These are phyloP conservation scores for Hypoxylon fragiforme DNA, from an alignment of 495 filamentous ascomycete species.

Conservation along the genomic window DNA sequence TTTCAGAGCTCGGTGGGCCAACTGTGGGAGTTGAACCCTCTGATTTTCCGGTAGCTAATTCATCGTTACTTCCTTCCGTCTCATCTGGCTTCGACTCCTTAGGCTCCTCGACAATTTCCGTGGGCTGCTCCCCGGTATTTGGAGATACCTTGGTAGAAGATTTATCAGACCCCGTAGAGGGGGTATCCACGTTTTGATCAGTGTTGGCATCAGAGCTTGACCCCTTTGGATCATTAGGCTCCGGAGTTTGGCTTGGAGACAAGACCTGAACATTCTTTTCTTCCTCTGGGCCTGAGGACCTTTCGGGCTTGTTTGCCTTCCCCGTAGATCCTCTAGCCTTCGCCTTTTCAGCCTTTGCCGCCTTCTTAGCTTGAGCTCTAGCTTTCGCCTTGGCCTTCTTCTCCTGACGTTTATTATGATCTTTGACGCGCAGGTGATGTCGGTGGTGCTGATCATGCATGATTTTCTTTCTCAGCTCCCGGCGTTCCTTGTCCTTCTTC, in stretches of 20 bases:
- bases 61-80: slow-evolving; percentile 1
- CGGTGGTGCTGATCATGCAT: slow-evolving; percentile 44
- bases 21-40: background rate
- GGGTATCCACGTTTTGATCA: background rate
- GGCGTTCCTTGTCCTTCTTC: slow-evolving; percentile 55
- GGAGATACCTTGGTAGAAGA: background rate
- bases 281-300: slow-evolving; percentile 2
- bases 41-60: background rate
- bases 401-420: slow-evolving; percentile 37
- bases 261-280: slow-evolving; percentile 23
- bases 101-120: background rate
- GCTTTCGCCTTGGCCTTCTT: slow-evolving; percentile 40
- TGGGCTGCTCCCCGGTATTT: background rate
- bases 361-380: slow-evolving; percentile 40
- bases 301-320: slow-evolving; percentile 13
- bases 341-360: slow-evolving; percentile 31
- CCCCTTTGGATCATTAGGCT: slow-evolving; percentile 27
- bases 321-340: slow-evolving; percentile 27
- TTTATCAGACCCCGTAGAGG: slow-evolving; percentile 10
- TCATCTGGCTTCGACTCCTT: slow-evolving; percentile 3
- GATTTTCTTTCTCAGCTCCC: slow-evolving; percentile 54
- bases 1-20: background rate
- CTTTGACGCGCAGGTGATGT: slow-evolving; percentile 32
- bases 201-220: slow-evolving; percentile 14
- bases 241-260: slow-evolving; percentile 15